phyloP scores from a whole-genome alignment of 169 alveolate species.

The Amoebophrya sp. region DNA sequence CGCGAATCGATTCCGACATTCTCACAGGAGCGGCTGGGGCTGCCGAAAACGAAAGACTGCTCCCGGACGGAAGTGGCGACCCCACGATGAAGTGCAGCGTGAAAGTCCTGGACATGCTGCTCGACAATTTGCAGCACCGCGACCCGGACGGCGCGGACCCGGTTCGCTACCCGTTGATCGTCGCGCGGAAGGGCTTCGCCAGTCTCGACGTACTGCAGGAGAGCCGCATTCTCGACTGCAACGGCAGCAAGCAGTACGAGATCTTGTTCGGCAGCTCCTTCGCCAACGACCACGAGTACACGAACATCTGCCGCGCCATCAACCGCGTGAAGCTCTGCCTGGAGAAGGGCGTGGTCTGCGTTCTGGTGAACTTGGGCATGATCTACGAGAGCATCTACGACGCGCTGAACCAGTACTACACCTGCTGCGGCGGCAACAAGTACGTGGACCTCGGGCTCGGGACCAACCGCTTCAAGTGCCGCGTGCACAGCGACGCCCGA shows the following conservation, averaged over 20 bases:
- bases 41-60: neutral
- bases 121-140: neutral
- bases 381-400: neutral
- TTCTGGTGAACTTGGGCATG: neutral
- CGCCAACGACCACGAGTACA: neutral
- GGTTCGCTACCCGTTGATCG: constrained; percentile 3
- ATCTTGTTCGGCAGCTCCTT: neutral
- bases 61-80: neutral
- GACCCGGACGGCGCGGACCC: neutral
- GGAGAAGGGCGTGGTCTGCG: constrained; percentile 4
- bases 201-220: neutral
- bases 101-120: neutral
- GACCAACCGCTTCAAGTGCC: neutral
- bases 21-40: neutral
- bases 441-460: neutral
- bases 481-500: neutral
- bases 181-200: neutral
- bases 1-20: too few relatives aligned
- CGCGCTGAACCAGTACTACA: neutral
- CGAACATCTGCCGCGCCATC: constrained; percentile 4
- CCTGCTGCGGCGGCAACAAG: neutral
- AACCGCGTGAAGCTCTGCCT: neutral
- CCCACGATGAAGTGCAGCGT: neutral
- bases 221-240: neutral
- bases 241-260: neutral